Evolutionary conservation across 352 stramenopile genomes (phyloP).

Genomic region (Elongisporangium prolatum): DNA sequence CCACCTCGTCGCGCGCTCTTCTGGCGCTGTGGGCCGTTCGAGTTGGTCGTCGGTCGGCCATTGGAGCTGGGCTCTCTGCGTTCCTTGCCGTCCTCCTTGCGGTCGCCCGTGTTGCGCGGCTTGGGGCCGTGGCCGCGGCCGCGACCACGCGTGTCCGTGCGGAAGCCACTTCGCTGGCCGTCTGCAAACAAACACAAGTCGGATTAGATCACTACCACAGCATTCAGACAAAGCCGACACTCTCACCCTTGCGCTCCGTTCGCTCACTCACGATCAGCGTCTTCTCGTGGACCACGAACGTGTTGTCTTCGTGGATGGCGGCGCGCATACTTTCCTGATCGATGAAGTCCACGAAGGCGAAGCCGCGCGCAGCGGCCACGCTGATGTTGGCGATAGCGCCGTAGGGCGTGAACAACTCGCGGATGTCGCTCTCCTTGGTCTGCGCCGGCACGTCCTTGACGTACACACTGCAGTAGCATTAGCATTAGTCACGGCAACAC

Average conservation of each 20-base stretch:
- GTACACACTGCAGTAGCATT: conserved; percentile 54
- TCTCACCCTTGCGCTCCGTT: conserved; percentile 60
- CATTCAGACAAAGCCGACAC: conserved; percentile 1
- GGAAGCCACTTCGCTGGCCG: conserved; percentile 51
- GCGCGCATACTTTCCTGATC: conserved; percentile 76
- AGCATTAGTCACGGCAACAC: not conserved
- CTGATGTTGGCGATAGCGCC: conserved; percentile 71
- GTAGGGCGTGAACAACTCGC: conserved; percentile 77
- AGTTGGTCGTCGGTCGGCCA: conserved; percentile 24
- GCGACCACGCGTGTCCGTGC: conserved; percentile 41
- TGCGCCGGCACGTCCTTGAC: conserved; percentile 72
- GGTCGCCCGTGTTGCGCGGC: conserved; percentile 42
- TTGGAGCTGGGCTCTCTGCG: conserved; percentile 13
- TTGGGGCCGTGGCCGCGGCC: conserved; percentile 42
- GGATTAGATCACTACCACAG: not conserved
- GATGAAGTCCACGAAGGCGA: conserved; percentile 82
- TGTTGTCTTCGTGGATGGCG: conserved; percentile 51
- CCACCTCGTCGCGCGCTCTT: conserved; percentile 64
- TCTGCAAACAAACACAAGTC: conserved; percentile 8
- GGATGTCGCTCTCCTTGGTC: conserved; percentile 70
- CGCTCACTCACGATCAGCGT: conserved; percentile 70
- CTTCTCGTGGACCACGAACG: conserved; percentile 78
- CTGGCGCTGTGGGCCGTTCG: conserved; percentile 41
- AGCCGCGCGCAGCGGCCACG: conserved; percentile 48
- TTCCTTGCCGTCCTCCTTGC: conserved; percentile 64